Base-by-base conservation (phyloP, 2,329 filamentous ascomycete genomes). In the Aspergillus tubingensis region DNA sequence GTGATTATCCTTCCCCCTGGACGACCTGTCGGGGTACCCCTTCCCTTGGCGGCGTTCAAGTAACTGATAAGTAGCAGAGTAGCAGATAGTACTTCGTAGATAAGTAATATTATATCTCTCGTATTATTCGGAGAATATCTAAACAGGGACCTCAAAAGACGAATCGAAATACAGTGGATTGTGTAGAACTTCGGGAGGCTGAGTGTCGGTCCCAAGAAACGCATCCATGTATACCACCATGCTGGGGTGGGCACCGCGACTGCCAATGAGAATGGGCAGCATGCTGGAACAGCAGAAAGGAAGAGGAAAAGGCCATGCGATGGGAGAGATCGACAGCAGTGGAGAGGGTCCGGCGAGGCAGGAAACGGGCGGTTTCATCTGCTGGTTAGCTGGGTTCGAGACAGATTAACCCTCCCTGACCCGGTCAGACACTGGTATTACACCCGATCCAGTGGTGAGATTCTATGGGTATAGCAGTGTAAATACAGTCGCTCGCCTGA, bases 161-260 rank as follows among this genome's bases (percentile, higher is more conserved):
- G 2, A 23, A 44, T 44, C 2, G 17, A 3, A 41, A 44, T 27
- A 27, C 25, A 27, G 25, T 27, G 25, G 25, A 0, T 11, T 30
- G 27, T 30, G 27, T 30, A 13, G 21, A 3, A 21, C 10, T 44
- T 44, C 27, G 27, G 19, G 41, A 44, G 19, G 19, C 10, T 21
- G 41, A 19, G n/a, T 44, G 41, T 44, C 25, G 2, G 41, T 3
- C 8, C 47, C 15, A 30, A 49, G 47, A 30, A n/a, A 30, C 23
- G 23, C 47, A 38, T 1, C 25, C n/a, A 39, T 52, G 30, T 53
- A 55, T 47, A 11, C 11, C 53, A 47, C 53, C 13, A 27, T 47
- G 53, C 39, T 44, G 6, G 11, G 30, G 58, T 56, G 58, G 58
- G 44, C 52, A 55, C 58, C n/a, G 32, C 52, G 36, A 52, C 52